Evolutionary conservation across 768 basidiomycete species (phyloP), one percentile per base, ranked within the genome.

Genomic region (Chlorophyllum brunneum): DNA sequence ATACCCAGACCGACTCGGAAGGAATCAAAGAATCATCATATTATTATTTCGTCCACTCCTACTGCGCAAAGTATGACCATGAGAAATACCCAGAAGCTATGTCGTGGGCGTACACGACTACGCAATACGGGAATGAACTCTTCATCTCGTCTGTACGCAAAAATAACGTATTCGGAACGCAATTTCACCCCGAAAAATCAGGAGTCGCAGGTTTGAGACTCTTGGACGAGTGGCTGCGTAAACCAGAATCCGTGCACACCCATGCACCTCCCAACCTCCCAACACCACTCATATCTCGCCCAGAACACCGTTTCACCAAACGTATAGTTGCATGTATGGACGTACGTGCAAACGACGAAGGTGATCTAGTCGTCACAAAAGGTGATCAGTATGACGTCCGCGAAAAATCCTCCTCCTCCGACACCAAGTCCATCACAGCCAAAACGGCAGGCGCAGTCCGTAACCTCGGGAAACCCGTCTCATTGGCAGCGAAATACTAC

Each of bases 321-420:
- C 89, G 97, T 41, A 88, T 99, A 65, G 81, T 98, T 57, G 95
- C 97, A 13, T 98, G 95, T 67, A 83, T 99, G 81, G 97, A 99
- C 66, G 95, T 99, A 18, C 86, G 97, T 39, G 83, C 94, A 16
- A 98, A 98, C 67, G 97, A 99, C 66, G 67, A 84, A 11, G 97
- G 97, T 24, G 97, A 99, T 67, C 83, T 99, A 48, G 94, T 99
- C 54, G 97, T 99, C 1, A 99, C 97, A 37, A 99, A 99, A 72
- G 97, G 97, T 52, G 97, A 99, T 68, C 97, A 97, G 67, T 99
- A 99, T 71, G 93, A 98, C 65, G 95, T 98, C 15, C 90, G 95
- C 48, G 95, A 98, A 69, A 92, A 86, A 62, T 45, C 63, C 18
- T 48, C 47, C 38, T 45, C 59, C 15, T 38, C 41, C 8, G 6